A percentile compares a stretch with the other conserved stretches of the same genome.
These are phyloP conservation scores for Madurella mycetomatis DNA, from an alignment of 2,329 filamentous ascomycete species.

Conservation along the genomic window DNA sequence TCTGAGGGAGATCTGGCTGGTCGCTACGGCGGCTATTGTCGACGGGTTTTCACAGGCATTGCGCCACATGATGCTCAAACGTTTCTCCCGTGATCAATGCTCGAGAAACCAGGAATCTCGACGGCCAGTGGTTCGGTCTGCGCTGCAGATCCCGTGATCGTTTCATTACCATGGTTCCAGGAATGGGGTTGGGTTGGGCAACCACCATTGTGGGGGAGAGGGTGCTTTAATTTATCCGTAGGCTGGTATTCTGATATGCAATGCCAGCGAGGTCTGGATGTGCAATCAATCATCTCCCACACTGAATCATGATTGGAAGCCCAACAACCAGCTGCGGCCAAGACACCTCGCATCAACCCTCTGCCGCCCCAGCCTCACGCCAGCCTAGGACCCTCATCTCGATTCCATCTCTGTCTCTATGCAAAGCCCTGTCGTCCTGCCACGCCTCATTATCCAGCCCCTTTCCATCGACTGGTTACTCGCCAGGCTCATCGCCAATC, in stretches of 20 bases:
- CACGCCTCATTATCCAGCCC: slow-evolving; percentile 5
- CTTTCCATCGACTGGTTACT: slow-evolving; percentile 12
- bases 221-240: slow-evolving; percentile 23
- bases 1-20: background rate
- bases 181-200: slow-evolving; percentile 15
- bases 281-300: slow-evolving; percentile 17
- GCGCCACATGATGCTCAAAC: slow-evolving; percentile 9
- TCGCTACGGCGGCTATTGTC: slow-evolving; percentile 18
- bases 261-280: slow-evolving; percentile 47
- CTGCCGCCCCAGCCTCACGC: slow-evolving; percentile 8
- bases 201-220: background rate
- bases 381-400: slow-evolving; percentile 1
- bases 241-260: slow-evolving; percentile 38
- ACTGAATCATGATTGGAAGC: slow-evolving; percentile 20
- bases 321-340: slow-evolving; percentile 5
- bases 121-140: slow-evolving; percentile 12
- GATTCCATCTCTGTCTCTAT: slow-evolving; percentile 10
- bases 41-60: slow-evolving; percentile 8
- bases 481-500: slow-evolving; percentile 65
- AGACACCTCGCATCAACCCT: slow-evolving; percentile 5
- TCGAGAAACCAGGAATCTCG: slow-evolving; percentile 13
- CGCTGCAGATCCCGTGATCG: slow-evolving; percentile 17
- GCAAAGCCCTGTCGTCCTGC: background rate
- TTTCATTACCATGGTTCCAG: slow-evolving; percentile 17
- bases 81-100: slow-evolving; percentile 11